phyloP scores from a whole-genome alignment of 139 green algal genomes.

The Bryopsis sp. region DNA sequence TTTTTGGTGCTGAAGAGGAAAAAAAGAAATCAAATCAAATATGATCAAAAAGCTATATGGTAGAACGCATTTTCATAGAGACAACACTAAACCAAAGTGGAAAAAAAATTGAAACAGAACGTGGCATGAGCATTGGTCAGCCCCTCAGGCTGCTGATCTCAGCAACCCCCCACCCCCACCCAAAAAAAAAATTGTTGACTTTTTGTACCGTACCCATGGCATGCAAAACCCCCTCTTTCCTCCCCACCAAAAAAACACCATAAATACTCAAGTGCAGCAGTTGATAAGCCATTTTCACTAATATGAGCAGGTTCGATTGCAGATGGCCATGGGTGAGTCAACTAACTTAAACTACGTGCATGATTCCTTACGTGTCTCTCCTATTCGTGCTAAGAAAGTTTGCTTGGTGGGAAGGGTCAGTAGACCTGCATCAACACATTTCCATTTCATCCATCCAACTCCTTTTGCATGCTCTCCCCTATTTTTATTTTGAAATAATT shows the following conservation, averaged over 20 bases:
- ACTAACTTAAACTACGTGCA: not conserved
- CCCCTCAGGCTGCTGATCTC: too few relatives aligned
- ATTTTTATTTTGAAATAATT: too few relatives aligned
- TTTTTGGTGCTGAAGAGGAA: too few relatives aligned
- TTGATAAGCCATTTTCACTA: not conserved
- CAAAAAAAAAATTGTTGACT: not conserved
- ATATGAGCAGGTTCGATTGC: not conserved
- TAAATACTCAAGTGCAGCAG: not conserved
- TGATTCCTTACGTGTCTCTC: conserved; percentile 6
- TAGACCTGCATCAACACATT: too few relatives aligned
- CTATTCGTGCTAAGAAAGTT: conserved; percentile 7
- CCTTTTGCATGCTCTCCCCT: too few relatives aligned
- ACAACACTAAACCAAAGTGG: too few relatives aligned
- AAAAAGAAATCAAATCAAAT: too few relatives aligned
- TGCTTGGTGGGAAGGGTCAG: not conserved
- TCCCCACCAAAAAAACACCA: not conserved
- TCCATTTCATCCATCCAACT: too few relatives aligned
- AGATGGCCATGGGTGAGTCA: not conserved
- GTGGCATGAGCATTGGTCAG: too few relatives aligned
- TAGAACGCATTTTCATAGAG: too few relatives aligned
- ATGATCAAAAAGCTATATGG: too few relatives aligned
- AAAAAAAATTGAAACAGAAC: too few relatives aligned
- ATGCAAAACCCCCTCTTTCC: not conserved
- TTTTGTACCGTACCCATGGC: not conserved
- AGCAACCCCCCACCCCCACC: not conserved